Evolutionary conservation across 805 yeast genomes (phyloP).

Genomic region (Grigorovia transvaalensis): DNA sequence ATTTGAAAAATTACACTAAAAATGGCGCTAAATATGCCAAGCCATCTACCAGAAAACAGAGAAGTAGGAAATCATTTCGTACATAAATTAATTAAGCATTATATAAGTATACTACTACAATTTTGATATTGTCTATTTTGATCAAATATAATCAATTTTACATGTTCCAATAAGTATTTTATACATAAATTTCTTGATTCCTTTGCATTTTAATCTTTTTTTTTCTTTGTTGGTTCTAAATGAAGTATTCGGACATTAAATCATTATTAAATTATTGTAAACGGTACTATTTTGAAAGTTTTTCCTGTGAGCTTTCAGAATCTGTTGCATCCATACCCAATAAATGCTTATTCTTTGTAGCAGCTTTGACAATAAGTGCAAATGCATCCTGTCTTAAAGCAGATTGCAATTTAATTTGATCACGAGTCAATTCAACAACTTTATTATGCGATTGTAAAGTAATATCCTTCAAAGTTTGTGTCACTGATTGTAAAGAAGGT

Average conservation of each 20-base stretch:
- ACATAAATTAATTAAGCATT: too few relatives aligned
- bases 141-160: too few relatives aligned
- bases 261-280: background rate
- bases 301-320: background rate
- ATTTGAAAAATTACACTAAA: background rate
- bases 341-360: constrained; percentile 47
- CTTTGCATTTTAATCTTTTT: too few relatives aligned
- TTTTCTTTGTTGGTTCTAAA: too few relatives aligned
- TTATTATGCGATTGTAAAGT: constrained; percentile 6
- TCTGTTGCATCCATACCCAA: background rate
- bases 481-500: constrained; percentile 13
- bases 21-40: background rate
- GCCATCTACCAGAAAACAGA: background rate
- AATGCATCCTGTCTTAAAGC: constrained; percentile 44
- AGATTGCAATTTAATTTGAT: constrained; percentile 26
- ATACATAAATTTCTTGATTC: too few relatives aligned
- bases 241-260: too few relatives aligned
- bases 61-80: background rate
- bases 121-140: too few relatives aligned
- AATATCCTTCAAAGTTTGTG: constrained; percentile 11
- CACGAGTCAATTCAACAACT: constrained; percentile 5
- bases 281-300: background rate
- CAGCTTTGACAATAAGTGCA: constrained; percentile 62
- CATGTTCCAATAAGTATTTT: too few relatives aligned
- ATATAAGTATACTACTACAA: too few relatives aligned